These are phyloP conservation scores for Adansonia gregorii DNA, from an alignment of 441 rosid species.

Conservation along the genomic window DNA sequence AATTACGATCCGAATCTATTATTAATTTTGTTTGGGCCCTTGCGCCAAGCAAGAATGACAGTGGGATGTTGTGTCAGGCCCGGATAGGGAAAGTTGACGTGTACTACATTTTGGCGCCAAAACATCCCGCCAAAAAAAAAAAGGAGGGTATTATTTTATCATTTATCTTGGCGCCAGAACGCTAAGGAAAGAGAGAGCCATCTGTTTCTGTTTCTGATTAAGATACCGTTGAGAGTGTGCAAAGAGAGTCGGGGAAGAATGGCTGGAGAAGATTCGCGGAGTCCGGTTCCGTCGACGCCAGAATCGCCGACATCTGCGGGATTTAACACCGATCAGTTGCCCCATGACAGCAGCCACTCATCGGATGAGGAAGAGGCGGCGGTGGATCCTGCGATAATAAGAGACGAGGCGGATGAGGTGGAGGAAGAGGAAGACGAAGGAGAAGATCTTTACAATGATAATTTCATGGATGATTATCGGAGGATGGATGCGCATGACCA, in stretches of 20 bases:
- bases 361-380: slow-evolving; percentile 85
- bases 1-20: too few species aligned
- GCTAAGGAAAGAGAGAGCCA: neutral
- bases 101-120: slow-evolving; percentile 51
- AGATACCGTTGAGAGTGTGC: neutral
- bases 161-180: neutral
- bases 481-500: slow-evolving; percentile 66
- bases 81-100: neutral
- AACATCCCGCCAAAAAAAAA: slow-evolving; percentile 37
- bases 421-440: slow-evolving; percentile 63
- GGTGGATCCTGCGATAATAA: slow-evolving; percentile 72
- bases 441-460: slow-evolving; percentile 52
- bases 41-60: too few species aligned
- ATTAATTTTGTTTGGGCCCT: too few species aligned
- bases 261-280: slow-evolving; percentile 55
- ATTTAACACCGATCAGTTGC: slow-evolving; percentile 88
- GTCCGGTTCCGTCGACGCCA: slow-evolving; percentile 61
- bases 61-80: neutral
- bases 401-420: slow-evolving; percentile 73
- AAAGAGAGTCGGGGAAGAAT: slow-evolving; percentile 28
- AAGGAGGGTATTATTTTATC: neutral
- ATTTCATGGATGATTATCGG: slow-evolving; percentile 79
- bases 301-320: slow-evolving; percentile 81
- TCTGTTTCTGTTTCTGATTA: neutral
- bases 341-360: slow-evolving; percentile 59